Conservation (phyloP, 2,329 filamentous ascomycete genomes). For the Fusarium buxicola region DNA sequence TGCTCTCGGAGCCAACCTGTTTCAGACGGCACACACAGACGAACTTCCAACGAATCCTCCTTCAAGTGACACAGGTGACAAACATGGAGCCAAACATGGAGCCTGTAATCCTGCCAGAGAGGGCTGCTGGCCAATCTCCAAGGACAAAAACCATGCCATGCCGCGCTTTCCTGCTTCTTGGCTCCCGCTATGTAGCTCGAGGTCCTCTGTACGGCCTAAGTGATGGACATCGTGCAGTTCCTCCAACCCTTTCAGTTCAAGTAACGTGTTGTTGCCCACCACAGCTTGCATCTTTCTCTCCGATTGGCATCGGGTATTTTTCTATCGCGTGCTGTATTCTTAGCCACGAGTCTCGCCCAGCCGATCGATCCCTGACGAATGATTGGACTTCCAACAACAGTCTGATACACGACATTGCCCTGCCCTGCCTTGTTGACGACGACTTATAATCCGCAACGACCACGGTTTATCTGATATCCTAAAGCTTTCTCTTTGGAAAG, state of each 20-base stretch:
- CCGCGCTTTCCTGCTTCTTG: conserved; percentile 19
- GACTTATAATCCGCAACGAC: conserved; percentile 32
- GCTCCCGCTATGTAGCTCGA: neutral
- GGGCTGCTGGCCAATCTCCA: neutral
- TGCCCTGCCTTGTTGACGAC: neutral
- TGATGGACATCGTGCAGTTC: neutral
- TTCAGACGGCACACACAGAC: conserved; percentile 43
- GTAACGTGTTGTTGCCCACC: conserved; percentile 1
- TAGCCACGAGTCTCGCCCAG: conserved; percentile 26
- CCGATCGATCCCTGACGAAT: conserved; percentile 17
- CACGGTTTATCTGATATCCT: conserved; percentile 24
- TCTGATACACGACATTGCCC: conserved; percentile 27
- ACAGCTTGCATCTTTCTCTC: neutral
- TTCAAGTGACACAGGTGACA: conserved; percentile 12
- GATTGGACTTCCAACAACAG: conserved; percentile 14
- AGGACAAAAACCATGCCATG: conserved; percentile 32
- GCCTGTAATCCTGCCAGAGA: too few relatives aligned
- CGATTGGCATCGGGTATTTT: conserved; percentile 22
- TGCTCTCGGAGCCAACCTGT: conserved; percentile 39
- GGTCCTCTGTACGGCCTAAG: neutral
- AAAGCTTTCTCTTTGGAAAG: neutral
- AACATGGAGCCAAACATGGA: neutral
- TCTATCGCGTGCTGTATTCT: conserved; percentile 16
- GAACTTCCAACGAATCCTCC: conserved; percentile 26
- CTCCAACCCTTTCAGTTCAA: neutral